Base-by-base conservation (phyloP, 257 asterid genomes). In the Plantago elongata region DNA sequence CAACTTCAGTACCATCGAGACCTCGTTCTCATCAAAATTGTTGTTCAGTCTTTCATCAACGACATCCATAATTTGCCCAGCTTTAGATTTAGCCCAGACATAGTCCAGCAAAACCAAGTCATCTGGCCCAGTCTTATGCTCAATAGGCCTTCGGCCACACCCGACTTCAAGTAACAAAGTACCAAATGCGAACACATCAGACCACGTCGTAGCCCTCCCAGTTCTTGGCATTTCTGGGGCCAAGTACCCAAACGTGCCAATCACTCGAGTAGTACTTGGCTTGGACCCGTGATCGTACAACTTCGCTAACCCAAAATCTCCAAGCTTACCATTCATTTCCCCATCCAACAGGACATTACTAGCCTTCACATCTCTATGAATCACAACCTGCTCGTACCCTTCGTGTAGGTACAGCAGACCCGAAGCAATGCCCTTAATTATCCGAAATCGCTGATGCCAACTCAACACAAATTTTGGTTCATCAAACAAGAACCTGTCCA, bases 391-490 rank as follows among this genome's bases (percentile, higher is more conserved):
- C 9, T 89, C 93, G 27, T 75, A 86, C 51, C 82, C 94, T 69
- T 89, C 86, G 51, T 89, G 96, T 49, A 89, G 59, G 67, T 89
- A 89, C 11, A 80, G 29, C 1, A 86, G 75, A 8, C 87, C 96
- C 0, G 82, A 75, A 11, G 89, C 96, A 5, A 86, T 90, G 15
- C 91, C 85, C 68, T 81, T 85, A 60, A 89, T 72, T 60, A 89
- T 77, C 58, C 66, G 79, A 45, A 81, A 78, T 67, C 95, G 80
- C 30, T 77, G 90, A 16, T 75, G 75, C 96, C 95, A 86, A 48
- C 56, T 62, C 60, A 86, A 67, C 2, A 73, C 57, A 27, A 46
- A 38, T 40, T 51, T 66, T 0, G 87, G 79, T 11, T 79, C 55
- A 50, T 73, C 83, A 17, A 82, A 84, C 37, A 89, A 58, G 73